These are phyloP conservation scores for Hanseniaspora clermontiae DNA, from an alignment of 805 yeast species.

Conservation along the genomic window DNA sequence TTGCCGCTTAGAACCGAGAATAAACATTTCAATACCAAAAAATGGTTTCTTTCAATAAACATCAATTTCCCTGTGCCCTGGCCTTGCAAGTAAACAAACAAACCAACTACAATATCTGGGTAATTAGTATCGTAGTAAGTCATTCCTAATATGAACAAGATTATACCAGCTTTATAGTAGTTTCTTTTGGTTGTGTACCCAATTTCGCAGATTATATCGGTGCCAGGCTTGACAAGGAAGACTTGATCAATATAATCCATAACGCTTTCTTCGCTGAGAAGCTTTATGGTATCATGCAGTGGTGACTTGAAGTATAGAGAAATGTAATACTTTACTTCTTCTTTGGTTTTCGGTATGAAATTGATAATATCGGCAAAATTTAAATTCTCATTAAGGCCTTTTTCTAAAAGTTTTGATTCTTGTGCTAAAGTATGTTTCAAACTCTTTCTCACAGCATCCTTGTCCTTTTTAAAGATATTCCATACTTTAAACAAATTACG, in stretches of 20 bases:
- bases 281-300: slow-evolving; percentile 15
- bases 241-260: slow-evolving; percentile 13
- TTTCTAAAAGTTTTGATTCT: slow-evolving; percentile 18
- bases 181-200: slow-evolving; percentile 18
- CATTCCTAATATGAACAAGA: slow-evolving; percentile 19
- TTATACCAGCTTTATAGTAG: slow-evolving; percentile 23
- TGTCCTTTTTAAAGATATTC: slow-evolving; percentile 21
- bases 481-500: slow-evolving; percentile 19
- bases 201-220: background rate
- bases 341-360: slow-evolving; percentile 20
- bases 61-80: slow-evolving; percentile 21
- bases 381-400: background rate
- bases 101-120: slow-evolving; percentile 19
- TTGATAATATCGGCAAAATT: slow-evolving; percentile 12
- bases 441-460: slow-evolving; percentile 19
- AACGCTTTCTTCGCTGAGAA: slow-evolving; percentile 3
- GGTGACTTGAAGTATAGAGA: slow-evolving; percentile 20
- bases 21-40: slow-evolving; percentile 19
- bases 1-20: slow-evolving; percentile 7
- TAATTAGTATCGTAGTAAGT: slow-evolving; percentile 15
- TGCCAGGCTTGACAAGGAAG: slow-evolving; percentile 11
- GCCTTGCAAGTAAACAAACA: slow-evolving; percentile 22
- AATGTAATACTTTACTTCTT: slow-evolving; percentile 14
- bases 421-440: slow-evolving; percentile 16
- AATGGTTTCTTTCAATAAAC: slow-evolving; percentile 24